Percentiles rank a stretch among this genome's conserved stretches.
Conservation (phyloP, 176 grass and related monocot species). For the Cenchrus purpureus region DNA sequence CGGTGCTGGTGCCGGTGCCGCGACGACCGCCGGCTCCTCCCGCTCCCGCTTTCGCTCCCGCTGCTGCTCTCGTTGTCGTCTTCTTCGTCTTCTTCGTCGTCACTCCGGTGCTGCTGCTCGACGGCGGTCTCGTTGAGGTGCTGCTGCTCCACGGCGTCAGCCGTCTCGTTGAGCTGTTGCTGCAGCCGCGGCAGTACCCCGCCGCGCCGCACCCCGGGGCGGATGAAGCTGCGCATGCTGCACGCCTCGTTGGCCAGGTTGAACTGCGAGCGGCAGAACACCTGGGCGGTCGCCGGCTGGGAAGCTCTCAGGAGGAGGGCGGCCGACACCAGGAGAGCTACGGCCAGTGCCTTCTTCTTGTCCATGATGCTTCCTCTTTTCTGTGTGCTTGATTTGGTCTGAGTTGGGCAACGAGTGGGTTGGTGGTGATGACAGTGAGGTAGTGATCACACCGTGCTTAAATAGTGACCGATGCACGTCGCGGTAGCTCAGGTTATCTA, state of each 20-base stretch:
- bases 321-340: background rate
- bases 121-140: constrained; percentile 50
- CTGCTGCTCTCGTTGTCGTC: background rate
- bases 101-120: constrained; percentile 2
- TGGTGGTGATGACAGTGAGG: background rate
- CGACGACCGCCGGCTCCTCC: background rate
- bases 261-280: constrained; percentile 68
- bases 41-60: background rate
- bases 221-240: constrained; percentile 31
- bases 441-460: constrained; percentile 31
- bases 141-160: background rate
- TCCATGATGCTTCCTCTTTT: constrained; percentile 21
- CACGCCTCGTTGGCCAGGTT: constrained; percentile 68
- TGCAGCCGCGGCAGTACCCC: constrained; percentile 1
- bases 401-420: background rate
- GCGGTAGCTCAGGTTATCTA: constrained; percentile 24
- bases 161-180: constrained; percentile 48
- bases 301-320: background rate
- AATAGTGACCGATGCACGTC: constrained; percentile 14
- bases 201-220: background rate
- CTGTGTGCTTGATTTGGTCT: background rate
- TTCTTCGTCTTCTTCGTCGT: background rate
- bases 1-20: constrained; percentile 39
- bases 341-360: background rate
- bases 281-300: constrained; percentile 35